Evolutionary conservation across 2,329 filamentous ascomycete genomes (phyloP), one percentile per base, ranked within the genome.

Genomic region (Stagonosporopsis cucurbitacearum): DNA sequence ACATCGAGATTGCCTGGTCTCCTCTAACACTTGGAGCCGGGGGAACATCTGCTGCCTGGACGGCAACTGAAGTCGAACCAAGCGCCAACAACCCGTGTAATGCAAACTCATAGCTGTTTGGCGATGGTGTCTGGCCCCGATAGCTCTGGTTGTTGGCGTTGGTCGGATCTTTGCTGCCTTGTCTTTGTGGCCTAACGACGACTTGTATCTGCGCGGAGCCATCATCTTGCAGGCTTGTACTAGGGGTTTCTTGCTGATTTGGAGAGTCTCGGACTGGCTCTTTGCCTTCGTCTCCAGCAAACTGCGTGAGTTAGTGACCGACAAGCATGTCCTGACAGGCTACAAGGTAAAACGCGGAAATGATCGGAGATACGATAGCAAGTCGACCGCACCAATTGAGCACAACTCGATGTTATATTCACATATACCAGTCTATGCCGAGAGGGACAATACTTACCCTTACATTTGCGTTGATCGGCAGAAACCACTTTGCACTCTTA

Each of bases 11-110:
- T 4, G 33, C 6, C 20, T 52, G 26, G 6, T 35, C 33, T n/a
- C 32, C 26, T 9, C n/a, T 11, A 1, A 20, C 25, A 4, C 6
- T 8, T 28, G 25, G 7, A 19, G 11, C 8, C 23, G 13, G 40
- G 20, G 28, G 7, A 17, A 19, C 11, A n/a, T 20, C 11, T 1
- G 25, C 12, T 22, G 20, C 48, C 2, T 28, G 30, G 12, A 6
- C 20, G 3, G 22, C 12, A 37, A 13, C 35, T 22, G 45, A 47
- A 22, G 35, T 39, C 37, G 46, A 54, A 8, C 62, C 63, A 19
- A 69, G 50, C 12, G 60, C 62, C 26, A 68, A 49, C 22, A 67
- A 37, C 11, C 67, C 64, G 46, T 63, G 62, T 23, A 68, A 25
- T 11, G 65, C 65, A 19, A 60, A 67, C 19, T 66, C 60, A 33